Percentiles rank a stretch among this genome's conserved stretches.
phyloP scores from a whole-genome alignment of 75 land plant species.

The Larix kaempferi region DNA sequence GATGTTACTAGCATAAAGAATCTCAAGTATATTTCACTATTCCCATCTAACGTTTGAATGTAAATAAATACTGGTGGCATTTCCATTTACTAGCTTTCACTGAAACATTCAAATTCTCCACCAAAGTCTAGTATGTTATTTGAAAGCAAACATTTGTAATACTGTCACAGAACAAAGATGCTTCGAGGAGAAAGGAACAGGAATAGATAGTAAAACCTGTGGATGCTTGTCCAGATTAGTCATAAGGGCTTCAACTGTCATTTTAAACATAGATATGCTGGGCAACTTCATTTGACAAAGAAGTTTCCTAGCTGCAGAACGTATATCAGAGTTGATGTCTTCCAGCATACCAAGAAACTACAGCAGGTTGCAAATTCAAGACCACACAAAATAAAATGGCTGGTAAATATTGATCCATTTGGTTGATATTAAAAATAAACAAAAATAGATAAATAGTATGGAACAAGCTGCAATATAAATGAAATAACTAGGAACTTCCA shows the following conservation, averaged over 20 bases:
- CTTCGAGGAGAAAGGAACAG: not conserved
- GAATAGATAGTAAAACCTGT: not conserved
- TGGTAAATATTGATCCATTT: no score
- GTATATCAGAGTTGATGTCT: conserved; percentile 39
- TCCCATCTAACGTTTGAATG: not conserved
- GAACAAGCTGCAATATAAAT: no score
- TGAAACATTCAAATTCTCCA: not conserved
- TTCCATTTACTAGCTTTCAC: not conserved
- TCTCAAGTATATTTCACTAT: not conserved
- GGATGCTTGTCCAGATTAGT: no score
- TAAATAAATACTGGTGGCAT: not conserved
- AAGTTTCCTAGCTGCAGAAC: conserved; percentile 46
- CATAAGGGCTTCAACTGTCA: conserved; percentile 18
- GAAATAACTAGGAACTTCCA: no score
- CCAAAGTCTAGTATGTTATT: not conserved
- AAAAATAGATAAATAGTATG: no score
- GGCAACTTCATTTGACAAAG: conserved; percentile 35
- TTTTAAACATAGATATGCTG: conserved; percentile 35
- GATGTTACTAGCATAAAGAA: not conserved
- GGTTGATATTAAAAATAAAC: no score
- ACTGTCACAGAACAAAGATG: not conserved
- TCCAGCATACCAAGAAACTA: conserved; percentile 39
- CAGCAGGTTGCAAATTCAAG: no score
- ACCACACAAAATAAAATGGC: no score
- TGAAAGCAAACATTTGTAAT: not conserved